A percentile compares a stretch with the other conserved stretches of the same genome.
Evolutionary conservation across 2,329 filamentous ascomycete genomes (phyloP).

Genomic region (Nemania abortiva): DNA sequence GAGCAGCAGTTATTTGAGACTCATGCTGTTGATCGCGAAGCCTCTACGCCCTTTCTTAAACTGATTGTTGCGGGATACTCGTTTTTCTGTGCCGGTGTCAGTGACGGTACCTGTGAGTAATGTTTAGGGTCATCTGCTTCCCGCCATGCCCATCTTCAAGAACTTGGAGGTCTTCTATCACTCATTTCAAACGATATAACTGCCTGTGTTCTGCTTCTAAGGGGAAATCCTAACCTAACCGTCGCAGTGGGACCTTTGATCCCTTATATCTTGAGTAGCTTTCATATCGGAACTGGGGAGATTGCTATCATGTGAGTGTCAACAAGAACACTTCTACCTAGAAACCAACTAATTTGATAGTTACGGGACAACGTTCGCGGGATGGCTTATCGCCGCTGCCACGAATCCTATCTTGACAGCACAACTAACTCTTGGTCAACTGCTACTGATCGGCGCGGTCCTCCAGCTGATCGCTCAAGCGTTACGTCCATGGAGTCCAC

Average conservation of each 20-base stretch:
- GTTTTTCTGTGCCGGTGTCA: conserved; percentile 74
- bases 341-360: conserved; percentile 45
- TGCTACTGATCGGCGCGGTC: conserved; percentile 67
- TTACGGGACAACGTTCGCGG: conserved; percentile 68
- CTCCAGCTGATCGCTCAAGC: conserved; percentile 67
- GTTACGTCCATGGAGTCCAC: conserved; percentile 68
- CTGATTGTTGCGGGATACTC: conserved; percentile 68
- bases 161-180: background rate
- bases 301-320: conserved; percentile 48
- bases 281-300: conserved; percentile 55
- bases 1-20: conserved; percentile 26
- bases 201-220: background rate
- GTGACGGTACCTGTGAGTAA: conserved; percentile 66
- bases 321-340: too few relatives aligned
- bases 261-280: conserved; percentile 70
- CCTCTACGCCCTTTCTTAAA: conserved; percentile 56
- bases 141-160: background rate
- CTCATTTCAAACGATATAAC: background rate
- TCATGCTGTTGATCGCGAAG: conserved; percentile 41
- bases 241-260: conserved; percentile 66
- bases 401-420: conserved; percentile 66
- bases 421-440: conserved; percentile 66
- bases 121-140: background rate
- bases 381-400: conserved; percentile 70
- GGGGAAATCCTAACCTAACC: conserved; percentile 8